A percentile compares a stretch with the other conserved stretches of the same genome.
Conservation (phyloP, 306 rosid species). For the Glycine latifolia region DNA sequence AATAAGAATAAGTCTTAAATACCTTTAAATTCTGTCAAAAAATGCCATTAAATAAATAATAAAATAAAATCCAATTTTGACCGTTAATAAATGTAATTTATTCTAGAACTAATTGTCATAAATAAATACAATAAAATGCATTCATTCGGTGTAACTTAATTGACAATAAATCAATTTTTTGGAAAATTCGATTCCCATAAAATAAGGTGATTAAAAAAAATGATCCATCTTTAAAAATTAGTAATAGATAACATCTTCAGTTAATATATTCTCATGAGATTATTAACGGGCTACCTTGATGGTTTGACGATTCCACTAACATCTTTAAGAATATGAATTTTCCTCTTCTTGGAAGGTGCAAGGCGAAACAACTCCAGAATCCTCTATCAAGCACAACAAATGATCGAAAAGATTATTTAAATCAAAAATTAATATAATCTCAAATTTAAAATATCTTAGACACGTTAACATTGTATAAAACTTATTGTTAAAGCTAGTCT, state of each 20-base stretch:
- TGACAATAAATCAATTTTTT: too few relatives aligned
- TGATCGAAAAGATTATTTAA: background rate
- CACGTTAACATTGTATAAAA: background rate
- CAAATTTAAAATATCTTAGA: background rate
- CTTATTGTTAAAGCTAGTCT: background rate
- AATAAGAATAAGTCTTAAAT: background rate
- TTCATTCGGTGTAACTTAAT: too few relatives aligned
- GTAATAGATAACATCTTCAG: background rate
- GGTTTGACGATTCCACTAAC: slow-evolving; percentile 70
- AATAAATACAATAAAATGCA: background rate
- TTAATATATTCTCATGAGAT: background rate
- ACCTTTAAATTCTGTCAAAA: background rate
- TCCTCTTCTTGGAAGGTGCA: slow-evolving; percentile 60
- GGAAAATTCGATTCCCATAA: too few relatives aligned
- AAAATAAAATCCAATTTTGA: background rate
- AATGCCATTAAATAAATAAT: background rate
- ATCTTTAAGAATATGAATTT: slow-evolving; percentile 61
- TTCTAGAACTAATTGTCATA: background rate
- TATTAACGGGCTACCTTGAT: slow-evolving; percentile 57
- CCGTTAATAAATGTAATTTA: background rate
- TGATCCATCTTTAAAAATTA: background rate
- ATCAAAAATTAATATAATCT: background rate
- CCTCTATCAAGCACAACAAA: slow-evolving; percentile 44
- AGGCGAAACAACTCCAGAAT: slow-evolving; percentile 58
- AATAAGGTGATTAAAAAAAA: too few relatives aligned